phyloP scores from a whole-genome alignment of 2,329 filamentous ascomycete species.

The Cercospora brassicicola region DNA sequence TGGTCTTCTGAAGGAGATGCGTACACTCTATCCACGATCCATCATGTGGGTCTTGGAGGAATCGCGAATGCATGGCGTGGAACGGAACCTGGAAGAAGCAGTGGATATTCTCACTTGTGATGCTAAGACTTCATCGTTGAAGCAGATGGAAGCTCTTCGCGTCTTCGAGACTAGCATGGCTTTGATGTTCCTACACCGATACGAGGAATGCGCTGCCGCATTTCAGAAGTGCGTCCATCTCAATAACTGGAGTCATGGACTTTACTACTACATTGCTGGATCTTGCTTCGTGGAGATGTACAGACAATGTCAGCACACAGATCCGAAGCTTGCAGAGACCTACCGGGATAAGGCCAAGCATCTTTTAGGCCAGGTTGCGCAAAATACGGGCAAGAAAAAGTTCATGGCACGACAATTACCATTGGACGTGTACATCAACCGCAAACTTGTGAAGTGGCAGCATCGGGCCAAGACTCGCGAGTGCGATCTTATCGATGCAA shows the following conservation, averaged over 20 bases:
- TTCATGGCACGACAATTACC: slow-evolving; percentile 89
- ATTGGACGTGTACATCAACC: slow-evolving; percentile 79
- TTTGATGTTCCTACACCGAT: slow-evolving; percentile 76
- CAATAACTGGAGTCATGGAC: slow-evolving; percentile 85
- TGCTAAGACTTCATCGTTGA: slow-evolving; percentile 63
- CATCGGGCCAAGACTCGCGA: slow-evolving; percentile 67
- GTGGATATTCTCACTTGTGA: slow-evolving; percentile 55
- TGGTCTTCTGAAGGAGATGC: slow-evolving; percentile 70
- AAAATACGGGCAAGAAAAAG: slow-evolving; percentile 76
- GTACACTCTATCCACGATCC: slow-evolving; percentile 74
- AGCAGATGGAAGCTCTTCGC: slow-evolving; percentile 81
- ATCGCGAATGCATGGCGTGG: slow-evolving; percentile 70
- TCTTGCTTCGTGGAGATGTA: slow-evolving; percentile 79
- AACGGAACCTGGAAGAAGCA: slow-evolving; percentile 65
- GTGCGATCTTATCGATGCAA: slow-evolving; percentile 72
- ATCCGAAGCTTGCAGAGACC: slow-evolving; percentile 51
- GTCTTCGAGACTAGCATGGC: slow-evolving; percentile 81
- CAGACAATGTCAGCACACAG: slow-evolving; percentile 55
- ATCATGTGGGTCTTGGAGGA: slow-evolving; percentile 87
- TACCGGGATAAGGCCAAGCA: slow-evolving; percentile 59
- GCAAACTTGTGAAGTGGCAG: slow-evolving; percentile 89
- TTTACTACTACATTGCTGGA: slow-evolving; percentile 89
- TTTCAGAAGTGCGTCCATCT: slow-evolving; percentile 72
- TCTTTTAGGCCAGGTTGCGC: slow-evolving; percentile 69
- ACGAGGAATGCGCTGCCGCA: slow-evolving; percentile 68